These are phyloP conservation scores for Fomitopsis betulina DNA, from an alignment of 1,284 basidiomycete species.

Conservation along the genomic window DNA sequence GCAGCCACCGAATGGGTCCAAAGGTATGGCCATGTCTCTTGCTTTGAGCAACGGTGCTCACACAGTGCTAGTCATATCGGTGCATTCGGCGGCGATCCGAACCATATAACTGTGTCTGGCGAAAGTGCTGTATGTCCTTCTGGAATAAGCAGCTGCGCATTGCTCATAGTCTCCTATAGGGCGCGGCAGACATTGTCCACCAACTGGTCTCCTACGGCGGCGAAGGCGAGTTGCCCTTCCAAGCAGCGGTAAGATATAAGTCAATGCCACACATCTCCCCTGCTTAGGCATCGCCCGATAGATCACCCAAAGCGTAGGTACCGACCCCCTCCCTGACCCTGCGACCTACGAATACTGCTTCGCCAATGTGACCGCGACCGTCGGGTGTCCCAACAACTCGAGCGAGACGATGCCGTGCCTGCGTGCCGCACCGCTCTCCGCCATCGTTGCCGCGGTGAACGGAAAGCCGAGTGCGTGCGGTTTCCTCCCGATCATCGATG, in stretches of 20 bases:
- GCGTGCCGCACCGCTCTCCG: constrained; percentile 1
- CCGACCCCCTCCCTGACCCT: background rate
- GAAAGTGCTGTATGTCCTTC: background rate
- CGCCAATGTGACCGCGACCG: constrained; percentile 1
- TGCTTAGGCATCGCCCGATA: background rate
- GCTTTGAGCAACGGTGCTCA: background rate
- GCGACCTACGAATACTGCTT: constrained; percentile 4
- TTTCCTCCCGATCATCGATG: constrained; percentile 1
- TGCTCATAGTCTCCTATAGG: background rate
- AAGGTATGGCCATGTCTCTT: constrained; percentile 12
- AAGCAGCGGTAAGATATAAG: background rate
- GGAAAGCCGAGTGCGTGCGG: background rate
- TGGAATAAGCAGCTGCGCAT: background rate
- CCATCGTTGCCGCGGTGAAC: constrained; percentile 3
- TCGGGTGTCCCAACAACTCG: background rate
- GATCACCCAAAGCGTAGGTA: constrained; percentile 2
- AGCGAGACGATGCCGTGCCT: background rate
- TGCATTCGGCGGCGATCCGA: constrained; percentile 1
- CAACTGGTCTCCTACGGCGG: constrained; percentile 4
- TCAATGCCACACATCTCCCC: background rate
- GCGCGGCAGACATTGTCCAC: constrained; percentile 1
- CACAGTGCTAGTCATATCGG: background rate
- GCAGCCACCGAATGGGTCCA: constrained; percentile 45
- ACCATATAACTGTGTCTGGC: background rate
- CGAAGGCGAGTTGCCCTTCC: constrained; percentile 1